Conservation (phyloP, 225 moss, liverwort and hornwort genomes). For the Marchantia polymorpha region DNA sequence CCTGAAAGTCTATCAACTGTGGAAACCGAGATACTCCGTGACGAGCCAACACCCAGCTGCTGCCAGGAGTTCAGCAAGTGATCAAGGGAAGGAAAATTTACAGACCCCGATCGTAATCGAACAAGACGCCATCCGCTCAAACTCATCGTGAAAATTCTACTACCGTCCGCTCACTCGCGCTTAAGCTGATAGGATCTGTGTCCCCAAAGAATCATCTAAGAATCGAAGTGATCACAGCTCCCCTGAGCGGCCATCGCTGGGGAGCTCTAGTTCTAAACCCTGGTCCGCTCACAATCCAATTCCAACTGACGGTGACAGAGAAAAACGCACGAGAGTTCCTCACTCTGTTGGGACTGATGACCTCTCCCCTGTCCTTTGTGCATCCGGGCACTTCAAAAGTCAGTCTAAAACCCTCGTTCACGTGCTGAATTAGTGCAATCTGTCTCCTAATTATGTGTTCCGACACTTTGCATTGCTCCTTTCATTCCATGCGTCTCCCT, state of each 20-base stretch:
- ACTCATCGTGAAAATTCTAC: constrained; percentile 15
- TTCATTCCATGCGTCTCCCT: too few species aligned
- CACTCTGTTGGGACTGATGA: too few species aligned
- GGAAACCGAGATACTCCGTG: constrained; percentile 21
- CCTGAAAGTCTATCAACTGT: constrained; percentile 19
- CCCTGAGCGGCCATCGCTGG: background rate
- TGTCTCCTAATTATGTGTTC: too few species aligned
- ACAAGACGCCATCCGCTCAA: constrained; percentile 17
- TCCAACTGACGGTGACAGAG: background rate
- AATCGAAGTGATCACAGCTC: background rate
- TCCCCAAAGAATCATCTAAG: background rate
- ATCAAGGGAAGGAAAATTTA: background rate
- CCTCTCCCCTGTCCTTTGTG: too few species aligned
- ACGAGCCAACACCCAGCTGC: background rate
- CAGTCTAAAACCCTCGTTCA: too few species aligned
- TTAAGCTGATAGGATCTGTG: background rate
- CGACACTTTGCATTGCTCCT: too few species aligned
- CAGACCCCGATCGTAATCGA: constrained; percentile 6
- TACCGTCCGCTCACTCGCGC: background rate
- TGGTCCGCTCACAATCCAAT: background rate
- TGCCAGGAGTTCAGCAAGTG: constrained; percentile 3
- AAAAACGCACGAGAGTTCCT: too few species aligned
- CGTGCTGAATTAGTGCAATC: too few species aligned
- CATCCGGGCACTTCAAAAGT: too few species aligned
- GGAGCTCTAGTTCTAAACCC: constrained; percentile 7